Evolutionary conservation across 306 rosid genomes (phyloP).

Genomic region (Hippophae gyantsensis): DNA sequence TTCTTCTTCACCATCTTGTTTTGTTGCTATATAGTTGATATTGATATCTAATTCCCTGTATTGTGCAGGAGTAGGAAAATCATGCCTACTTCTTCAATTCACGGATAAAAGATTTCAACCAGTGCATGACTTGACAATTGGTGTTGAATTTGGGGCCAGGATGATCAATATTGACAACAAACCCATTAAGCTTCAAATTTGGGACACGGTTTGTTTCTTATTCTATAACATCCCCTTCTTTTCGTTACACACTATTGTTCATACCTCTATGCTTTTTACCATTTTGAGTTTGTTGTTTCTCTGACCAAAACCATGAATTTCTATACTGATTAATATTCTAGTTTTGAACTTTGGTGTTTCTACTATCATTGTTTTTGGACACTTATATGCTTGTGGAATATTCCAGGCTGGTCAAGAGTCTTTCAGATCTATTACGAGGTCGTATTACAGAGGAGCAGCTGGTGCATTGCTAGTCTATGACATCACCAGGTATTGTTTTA

Average conservation of each 20-base stretch:
- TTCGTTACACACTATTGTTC: not conserved
- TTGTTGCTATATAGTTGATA: not conserved
- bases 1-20: not conserved
- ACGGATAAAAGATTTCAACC: conserved; percentile 98
- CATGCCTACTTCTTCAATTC: conserved; percentile 93
- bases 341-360: not conserved
- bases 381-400: conserved; percentile 11
- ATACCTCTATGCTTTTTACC: no score
- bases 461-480: conserved; percentile 96
- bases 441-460: conserved; percentile 95
- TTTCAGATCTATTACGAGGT: conserved; percentile 93
- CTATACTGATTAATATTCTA: conserved; percentile 2
- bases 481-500: conserved; percentile 66
- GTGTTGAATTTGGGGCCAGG: conserved; percentile 97
- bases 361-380: not conserved
- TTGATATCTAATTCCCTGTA: not conserved
- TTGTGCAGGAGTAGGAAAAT: conserved; percentile 85
- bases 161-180: conserved; percentile 89
- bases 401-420: conserved; percentile 98
- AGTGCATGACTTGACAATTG: conserved; percentile 89
- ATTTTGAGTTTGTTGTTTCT: not conserved
- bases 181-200: conserved; percentile 92
- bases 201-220: conserved; percentile 78
- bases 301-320: conserved; percentile 3
- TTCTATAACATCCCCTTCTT: conserved; percentile 2